phyloP scores from a whole-genome alignment of 2,329 filamentous ascomycete genomes.

The Cercospora sp. region DNA sequence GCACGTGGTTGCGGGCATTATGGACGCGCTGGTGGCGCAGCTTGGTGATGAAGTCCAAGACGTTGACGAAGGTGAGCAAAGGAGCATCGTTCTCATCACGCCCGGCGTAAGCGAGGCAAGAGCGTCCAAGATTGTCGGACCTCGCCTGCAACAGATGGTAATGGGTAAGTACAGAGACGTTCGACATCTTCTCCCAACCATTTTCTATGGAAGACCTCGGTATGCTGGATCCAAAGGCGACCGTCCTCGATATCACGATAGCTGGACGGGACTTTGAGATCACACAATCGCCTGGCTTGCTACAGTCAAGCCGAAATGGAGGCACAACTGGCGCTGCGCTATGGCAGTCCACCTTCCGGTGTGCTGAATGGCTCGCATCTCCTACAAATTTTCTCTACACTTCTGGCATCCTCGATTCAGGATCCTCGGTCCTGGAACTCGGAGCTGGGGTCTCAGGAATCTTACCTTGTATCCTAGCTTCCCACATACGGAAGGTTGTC shows the following conservation, averaged over 20 bases:
- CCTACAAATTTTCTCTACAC: conserved; percentile 64
- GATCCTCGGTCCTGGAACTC: conserved; percentile 72
- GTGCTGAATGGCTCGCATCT: conserved; percentile 76
- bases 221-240: conserved; percentile 73
- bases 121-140: background rate
- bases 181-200: conserved; percentile 76
- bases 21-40: conserved; percentile 22
- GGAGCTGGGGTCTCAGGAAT: conserved; percentile 86
- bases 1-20: background rate
- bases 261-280: conserved; percentile 71
- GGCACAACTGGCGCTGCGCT: conserved; percentile 79
- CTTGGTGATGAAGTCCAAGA: conserved; percentile 27
- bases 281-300: conserved; percentile 77
- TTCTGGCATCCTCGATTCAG: conserved; percentile 53
- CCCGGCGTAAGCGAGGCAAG: background rate
- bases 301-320: conserved; percentile 72
- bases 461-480: conserved; percentile 68
- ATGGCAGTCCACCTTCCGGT: conserved; percentile 84
- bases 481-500: conserved; percentile 64
- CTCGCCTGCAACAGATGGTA: conserved; percentile 1
- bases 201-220: conserved; percentile 77
- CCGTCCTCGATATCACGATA: conserved; percentile 57
- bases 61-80: conserved; percentile 30
- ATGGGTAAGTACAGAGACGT: conserved; percentile 66
- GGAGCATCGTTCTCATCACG: no score